Base-by-base conservation (phyloP, 2,329 filamentous ascomycete species). In the Fusarium mangiferae region DNA sequence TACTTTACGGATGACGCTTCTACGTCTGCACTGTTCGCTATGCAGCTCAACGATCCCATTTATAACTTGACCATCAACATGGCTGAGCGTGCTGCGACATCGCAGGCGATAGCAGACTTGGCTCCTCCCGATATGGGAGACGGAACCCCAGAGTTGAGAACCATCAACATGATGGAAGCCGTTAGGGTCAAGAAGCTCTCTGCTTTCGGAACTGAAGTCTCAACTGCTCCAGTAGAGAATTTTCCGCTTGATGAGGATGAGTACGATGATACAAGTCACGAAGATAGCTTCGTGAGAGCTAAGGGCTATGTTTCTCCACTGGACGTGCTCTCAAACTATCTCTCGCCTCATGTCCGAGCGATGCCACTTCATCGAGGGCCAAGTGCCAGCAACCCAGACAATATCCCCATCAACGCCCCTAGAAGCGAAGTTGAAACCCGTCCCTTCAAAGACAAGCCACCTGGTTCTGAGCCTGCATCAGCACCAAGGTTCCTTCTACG, bases 1-100 rank as follows among this genome's bases (percentile, higher is more conserved):
- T 62, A 63, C 38, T 67, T 63, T 57, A 6, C 22, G 0, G 51
- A 62, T 15, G 13, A 39, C 1, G 20, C 51, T 5, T 33, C 59
- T 0, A 67, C 45, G 3, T 62, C 64, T 18, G 64, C 64, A 7
- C 17, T 67, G 6, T 39, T 67, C 15, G 64, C 64, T 1, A 63
- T 63, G 64, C 64, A 67, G 6, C 36, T 67, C 20, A 67, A 63
- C 1, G 64, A 67, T 24, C 64, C 64, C 3, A 52, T 52, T 1
- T 65, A 65, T 6, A 61, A 64, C 44, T 22, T 64, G 28, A 60
- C 44, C 20, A 44, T 64, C 44, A 42, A 58, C 1, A 48, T 64
- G 20, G 36, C 52, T 22, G 24, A 55, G 4, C 7, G 22, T 4
- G 15, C 28, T 7, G 22, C 18, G 7, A 6, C 44, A 18, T 3